Evolutionary conservation across 257 asterid genomes (phyloP).

Genomic region (Plantago major): DNA sequence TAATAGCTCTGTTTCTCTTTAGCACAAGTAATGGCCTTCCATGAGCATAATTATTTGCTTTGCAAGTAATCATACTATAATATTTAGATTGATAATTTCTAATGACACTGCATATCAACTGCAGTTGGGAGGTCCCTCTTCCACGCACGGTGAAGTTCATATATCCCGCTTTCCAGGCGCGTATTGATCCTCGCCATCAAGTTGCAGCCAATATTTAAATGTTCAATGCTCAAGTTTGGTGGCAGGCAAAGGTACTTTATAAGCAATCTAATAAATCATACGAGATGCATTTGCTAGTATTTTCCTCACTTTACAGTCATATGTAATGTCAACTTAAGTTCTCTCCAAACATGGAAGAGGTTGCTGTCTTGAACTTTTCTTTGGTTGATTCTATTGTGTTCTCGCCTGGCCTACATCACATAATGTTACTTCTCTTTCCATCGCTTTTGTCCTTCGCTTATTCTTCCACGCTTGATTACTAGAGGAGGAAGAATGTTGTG

Average conservation of each 20-base stretch:
- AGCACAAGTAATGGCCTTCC: too few relatives aligned
- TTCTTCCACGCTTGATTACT: too few relatives aligned
- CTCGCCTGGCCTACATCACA: too few relatives aligned
- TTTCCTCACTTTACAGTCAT: not conserved
- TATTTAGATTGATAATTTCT: not conserved
- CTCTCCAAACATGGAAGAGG: not conserved
- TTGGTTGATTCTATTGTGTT: too few relatives aligned
- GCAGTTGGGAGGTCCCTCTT: slow-evolving; percentile 98
- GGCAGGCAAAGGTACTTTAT: slow-evolving; percentile 67
- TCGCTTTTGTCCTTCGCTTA: too few relatives aligned
- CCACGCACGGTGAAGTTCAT: slow-evolving; percentile 58
- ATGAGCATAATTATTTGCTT: too few relatives aligned
- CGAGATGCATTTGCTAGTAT: not conserved
- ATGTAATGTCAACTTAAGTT: too few relatives aligned
- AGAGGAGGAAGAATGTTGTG: too few relatives aligned
- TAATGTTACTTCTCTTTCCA: too few relatives aligned
- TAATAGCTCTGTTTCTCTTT: too few relatives aligned
- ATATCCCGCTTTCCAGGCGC: slow-evolving; percentile 51
- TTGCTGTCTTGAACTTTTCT: not conserved
- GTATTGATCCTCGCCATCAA: slow-evolving; percentile 85
- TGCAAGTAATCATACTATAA: too few relatives aligned
- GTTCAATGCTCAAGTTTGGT: slow-evolving; percentile 62
- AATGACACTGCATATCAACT: slow-evolving; percentile 22
- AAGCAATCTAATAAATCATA: slow-evolving; percentile 3
- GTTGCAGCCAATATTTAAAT: slow-evolving; percentile 83